Evolutionary conservation across 2,329 filamentous ascomycete genomes (phyloP).

Genomic region (Diplodia corticola): DNA sequence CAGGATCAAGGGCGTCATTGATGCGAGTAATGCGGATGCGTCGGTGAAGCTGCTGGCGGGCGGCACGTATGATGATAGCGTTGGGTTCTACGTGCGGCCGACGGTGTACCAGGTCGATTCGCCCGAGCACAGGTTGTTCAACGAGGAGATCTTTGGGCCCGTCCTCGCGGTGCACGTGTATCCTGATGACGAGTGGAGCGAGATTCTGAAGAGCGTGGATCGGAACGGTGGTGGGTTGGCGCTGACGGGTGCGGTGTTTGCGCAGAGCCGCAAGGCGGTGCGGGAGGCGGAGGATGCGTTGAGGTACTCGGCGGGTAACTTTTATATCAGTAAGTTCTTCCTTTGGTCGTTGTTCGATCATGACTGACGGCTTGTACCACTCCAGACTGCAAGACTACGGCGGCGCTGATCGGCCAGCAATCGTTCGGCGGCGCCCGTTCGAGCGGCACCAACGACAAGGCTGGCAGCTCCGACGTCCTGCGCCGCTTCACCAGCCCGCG

Average conservation of each 20-base stretch:
- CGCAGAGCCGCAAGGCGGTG: slow-evolving; percentile 64
- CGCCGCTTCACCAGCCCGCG: slow-evolving; percentile 57
- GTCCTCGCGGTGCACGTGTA: slow-evolving; percentile 75
- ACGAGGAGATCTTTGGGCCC: slow-evolving; percentile 80
- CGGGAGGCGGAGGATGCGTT: slow-evolving; percentile 69
- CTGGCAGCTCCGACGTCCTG: slow-evolving; percentile 54
- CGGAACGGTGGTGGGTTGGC: slow-evolving; percentile 69
- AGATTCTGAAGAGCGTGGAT: slow-evolving; percentile 66
- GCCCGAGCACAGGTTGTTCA: slow-evolving; percentile 71
- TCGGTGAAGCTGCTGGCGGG: slow-evolving; percentile 73
- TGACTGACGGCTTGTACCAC: neutral
- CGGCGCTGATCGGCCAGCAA: slow-evolving; percentile 52
- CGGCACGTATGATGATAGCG: slow-evolving; percentile 73
- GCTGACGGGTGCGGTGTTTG: slow-evolving; percentile 75
- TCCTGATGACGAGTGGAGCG: slow-evolving; percentile 66
- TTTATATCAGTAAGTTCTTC: slow-evolving; percentile 64
- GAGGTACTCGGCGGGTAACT: slow-evolving; percentile 75
- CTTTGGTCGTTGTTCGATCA: neutral
- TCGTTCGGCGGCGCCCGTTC: slow-evolving; percentile 56
- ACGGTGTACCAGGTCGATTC: slow-evolving; percentile 77
- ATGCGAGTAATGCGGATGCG: slow-evolving; percentile 71
- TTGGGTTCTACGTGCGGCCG: slow-evolving; percentile 81
- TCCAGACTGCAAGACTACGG: slow-evolving; percentile 69
- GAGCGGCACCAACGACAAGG: slow-evolving; percentile 60
- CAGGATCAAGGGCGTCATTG: slow-evolving; percentile 74